Evolutionary conservation across 1,284 basidiomycete species (phyloP).

Genomic region (Malassezia equina): DNA sequence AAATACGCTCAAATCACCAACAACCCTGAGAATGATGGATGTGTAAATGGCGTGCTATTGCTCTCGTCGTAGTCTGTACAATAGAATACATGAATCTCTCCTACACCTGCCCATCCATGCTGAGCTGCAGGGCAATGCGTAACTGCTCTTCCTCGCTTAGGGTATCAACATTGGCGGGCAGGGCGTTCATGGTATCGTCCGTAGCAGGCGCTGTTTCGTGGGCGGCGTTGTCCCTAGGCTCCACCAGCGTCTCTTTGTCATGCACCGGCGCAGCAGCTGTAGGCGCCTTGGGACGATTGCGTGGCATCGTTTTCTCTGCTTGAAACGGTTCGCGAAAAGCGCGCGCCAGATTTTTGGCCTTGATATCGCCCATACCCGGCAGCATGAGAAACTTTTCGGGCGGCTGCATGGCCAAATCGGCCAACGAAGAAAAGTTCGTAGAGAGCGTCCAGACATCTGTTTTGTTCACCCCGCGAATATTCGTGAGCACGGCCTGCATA

Average conservation of each 20-base stretch:
- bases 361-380: conserved; percentile 88
- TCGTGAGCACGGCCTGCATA: conserved; percentile 74
- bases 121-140: conserved; percentile 21
- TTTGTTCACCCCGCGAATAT: conserved; percentile 87
- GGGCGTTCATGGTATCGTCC: conserved; percentile 4
- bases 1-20: conserved; percentile 80
- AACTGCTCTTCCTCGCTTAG: conserved; percentile 28
- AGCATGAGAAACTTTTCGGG: conserved; percentile 67
- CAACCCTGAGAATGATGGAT: conserved; percentile 46
- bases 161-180: conserved; percentile 22
- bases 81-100: conserved; percentile 1
- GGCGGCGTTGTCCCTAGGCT: no score
- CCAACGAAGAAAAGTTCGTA: conserved; percentile 57
- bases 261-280: not conserved
- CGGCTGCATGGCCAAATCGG: conserved; percentile 27
- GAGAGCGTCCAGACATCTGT: conserved; percentile 88
- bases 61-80: conserved; percentile 25
- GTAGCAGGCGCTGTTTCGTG: not conserved
- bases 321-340: conserved; percentile 53
- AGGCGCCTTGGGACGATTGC: not conserved
- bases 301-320: not conserved
- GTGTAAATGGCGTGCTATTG: conserved; percentile 41
- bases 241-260: no score
- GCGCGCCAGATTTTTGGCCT: conserved; percentile 61
- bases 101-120: not conserved